phyloP scores from a whole-genome alignment of 2,329 filamentous ascomycete genomes.

The Penicillium sp. region DNA sequence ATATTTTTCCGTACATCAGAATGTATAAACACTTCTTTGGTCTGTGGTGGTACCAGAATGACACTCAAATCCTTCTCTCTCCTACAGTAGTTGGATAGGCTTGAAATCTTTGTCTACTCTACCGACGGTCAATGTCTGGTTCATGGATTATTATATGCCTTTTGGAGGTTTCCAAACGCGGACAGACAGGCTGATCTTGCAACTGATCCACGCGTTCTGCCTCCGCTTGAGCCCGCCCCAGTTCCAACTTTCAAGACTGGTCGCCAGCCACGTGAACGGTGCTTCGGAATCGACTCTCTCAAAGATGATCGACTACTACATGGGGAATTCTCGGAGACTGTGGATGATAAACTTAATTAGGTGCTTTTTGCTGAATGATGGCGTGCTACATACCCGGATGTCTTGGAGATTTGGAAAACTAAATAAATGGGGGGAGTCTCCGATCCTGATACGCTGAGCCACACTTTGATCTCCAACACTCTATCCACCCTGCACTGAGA shows the following conservation, averaged over 20 bases:
- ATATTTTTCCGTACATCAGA: neutral
- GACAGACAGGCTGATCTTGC: too few relatives aligned
- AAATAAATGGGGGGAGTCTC: neutral
- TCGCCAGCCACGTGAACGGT: conserved; percentile 22
- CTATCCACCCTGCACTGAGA: conserved; percentile 8
- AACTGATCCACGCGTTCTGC: neutral
- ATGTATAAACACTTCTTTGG: neutral
- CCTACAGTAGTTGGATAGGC: neutral
- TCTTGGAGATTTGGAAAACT: neutral
- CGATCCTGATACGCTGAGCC: conserved; percentile 19
- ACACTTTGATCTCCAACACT: neutral
- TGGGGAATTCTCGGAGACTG: conserved; percentile 22
- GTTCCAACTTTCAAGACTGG: conserved; percentile 7
- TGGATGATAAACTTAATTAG: neutral
- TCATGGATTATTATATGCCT: neutral
- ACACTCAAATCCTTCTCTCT: neutral
- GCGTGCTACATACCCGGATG: neutral
- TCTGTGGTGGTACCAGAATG: neutral
- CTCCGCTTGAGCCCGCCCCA: neutral
- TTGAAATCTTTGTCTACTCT: neutral
- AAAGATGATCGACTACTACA: conserved; percentile 17
- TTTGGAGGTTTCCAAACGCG: neutral
- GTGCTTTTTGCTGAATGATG: neutral
- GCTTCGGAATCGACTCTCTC: conserved; percentile 7
- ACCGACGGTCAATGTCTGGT: neutral